Base-by-base conservation (phyloP, 176 grass and related monocot species). In the Aegilops sharonensis region DNA sequence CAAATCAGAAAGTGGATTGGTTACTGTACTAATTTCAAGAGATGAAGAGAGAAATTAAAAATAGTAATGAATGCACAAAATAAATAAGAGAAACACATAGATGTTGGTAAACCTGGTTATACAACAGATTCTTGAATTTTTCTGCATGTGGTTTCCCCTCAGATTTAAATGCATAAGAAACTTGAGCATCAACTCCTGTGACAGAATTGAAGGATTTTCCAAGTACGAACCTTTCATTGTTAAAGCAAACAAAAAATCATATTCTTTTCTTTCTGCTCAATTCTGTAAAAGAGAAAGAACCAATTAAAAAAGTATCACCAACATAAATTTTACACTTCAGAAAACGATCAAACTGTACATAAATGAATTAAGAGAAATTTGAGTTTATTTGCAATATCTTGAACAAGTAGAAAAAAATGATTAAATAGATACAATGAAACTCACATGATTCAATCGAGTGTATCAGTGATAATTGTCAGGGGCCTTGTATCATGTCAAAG, bases 51-150 rank as follows among this genome's bases (percentile, higher is more conserved):
- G 37, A 21, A 14, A 48, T 48, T 10, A 39, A 52, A 54, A 37
- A 23, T 32, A 83, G 57, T 8, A 48, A 35, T 9, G 36, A 70
- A 48, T 10, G 76, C 34, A 71, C 31, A 75, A 29, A 82, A 43
- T 17, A 20, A 68, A 60, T 35, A 39, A 61, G 79, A 73, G 31
- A 77, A 29, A 31, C 36, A 78, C 34, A 47, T 36, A 74, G 7
- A 42, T 60, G 56, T 84, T 83, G 68, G 45, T 75, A 76, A 72
- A 98, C 95, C 30, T 98, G 91, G 93, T 98, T 95, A 79, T 79
- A 86, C 62, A 93, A 77, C 80, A 94, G 95, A 65, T 94, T 93
- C 86, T 87, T 92, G 89, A 95, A 95, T 78, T 95, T 98, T 81
- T 98, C 95, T 85, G 93, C 93, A 86, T 92, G 81, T 64, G 74